Evolutionary conservation across 1,284 basidiomycete genomes (phyloP), one percentile per base, ranked within the genome.

Genomic region (Retiboletus flavoniger): DNA sequence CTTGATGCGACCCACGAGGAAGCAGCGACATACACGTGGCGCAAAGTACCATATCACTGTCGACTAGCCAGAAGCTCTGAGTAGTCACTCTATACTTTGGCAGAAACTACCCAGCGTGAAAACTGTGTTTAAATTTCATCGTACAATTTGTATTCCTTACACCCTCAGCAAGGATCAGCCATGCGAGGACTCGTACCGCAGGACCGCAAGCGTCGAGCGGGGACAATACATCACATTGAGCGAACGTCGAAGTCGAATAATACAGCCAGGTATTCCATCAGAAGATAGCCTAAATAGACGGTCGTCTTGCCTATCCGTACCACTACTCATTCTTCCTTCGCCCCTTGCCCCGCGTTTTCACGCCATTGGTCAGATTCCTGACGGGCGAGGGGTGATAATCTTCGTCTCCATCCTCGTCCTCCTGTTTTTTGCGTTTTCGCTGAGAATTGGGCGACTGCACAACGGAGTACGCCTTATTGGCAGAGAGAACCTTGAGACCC

Each of bases 321-420:
- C 16, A 28, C 31, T 56, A 68, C 2, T 55, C 56, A 8, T 42
- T 53, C 40, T 7, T 55, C 39, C 32, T 64, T 40, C 54, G 66
- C 1, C 42, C 62, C 60, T 60, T 70, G 24, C 74, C 67, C 46
- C 78, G 74, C 17, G 77, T 77, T 53, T 72, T 76, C 9, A 64
- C 36, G 1, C 61, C 49, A 36, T 70, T 71, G 9, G 67, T 68
- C 19, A 78, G 47, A 40, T 55, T 65, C 43, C 51, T 73, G 17
- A 80, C 57, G 14, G 78, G 74, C 9, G 69, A 62, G 11, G 80
- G 78, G 40, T 73, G 65, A 58, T 78, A 80, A n/a, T 81, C 80
- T 3, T 76, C 76, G 28, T 77, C 78, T 1, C 65, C 77, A 21
- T 76, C 76, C 2, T 65, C 66, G 3, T 72, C 73, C 0, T 71